phyloP scores from a whole-genome alignment of 148 eudicot genomes.

The Rhododendron mucronatum region DNA sequence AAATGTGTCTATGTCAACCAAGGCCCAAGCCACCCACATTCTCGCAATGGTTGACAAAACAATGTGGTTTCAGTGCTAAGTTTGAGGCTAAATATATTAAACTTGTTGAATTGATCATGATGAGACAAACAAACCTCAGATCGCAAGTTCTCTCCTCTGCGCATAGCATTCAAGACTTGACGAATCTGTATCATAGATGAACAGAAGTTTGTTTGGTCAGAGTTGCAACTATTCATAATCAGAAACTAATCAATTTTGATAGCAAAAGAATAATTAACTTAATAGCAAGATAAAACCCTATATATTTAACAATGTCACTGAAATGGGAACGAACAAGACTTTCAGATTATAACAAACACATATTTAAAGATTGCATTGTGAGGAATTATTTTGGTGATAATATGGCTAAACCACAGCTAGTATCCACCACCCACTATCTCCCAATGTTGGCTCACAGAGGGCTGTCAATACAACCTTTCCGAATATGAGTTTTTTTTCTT shows the following conservation, averaged over 20 bases:
- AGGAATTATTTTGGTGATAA: not conserved
- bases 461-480: not conserved
- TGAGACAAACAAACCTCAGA: conserved; percentile 40
- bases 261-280: not conserved
- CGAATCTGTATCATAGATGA: conserved; percentile 38
- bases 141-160: conserved; percentile 40
- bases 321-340: not conserved
- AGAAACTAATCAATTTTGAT: not conserved
- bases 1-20: not conserved
- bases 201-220: not conserved
- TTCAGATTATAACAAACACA: not conserved
- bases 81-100: not conserved
- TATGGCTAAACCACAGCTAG: not conserved
- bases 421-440: not conserved
- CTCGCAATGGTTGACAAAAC: not conserved
- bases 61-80: not conserved
- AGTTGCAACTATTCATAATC: not conserved
- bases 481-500: no score
- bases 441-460: not conserved
- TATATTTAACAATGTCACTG: not conserved
- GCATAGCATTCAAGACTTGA: conserved; percentile 44
- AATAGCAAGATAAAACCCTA: not conserved
- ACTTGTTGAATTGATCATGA: not conserved
- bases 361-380: not conserved
- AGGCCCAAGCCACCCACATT: not conserved